Evolutionary conservation across 345 rosid genomes (phyloP), one percentile per base, ranked within the genome.

Genomic region (Lepidium sativum): DNA sequence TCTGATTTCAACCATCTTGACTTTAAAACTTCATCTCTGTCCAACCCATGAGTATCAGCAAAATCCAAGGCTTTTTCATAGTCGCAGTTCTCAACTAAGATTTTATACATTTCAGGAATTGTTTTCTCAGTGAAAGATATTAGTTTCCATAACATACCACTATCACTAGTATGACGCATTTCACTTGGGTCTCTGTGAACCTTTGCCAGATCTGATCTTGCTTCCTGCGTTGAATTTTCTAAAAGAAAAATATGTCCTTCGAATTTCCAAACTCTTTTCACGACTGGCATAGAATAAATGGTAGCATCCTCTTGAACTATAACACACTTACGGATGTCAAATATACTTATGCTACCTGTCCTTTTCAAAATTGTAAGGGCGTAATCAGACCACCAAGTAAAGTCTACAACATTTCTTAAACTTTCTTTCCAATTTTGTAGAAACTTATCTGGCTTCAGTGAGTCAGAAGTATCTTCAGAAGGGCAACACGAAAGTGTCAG

Each of bases 331-430:
- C 53, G 64, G 52, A 82, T 59, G 81, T 90, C 87, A 54, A 80
- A 45, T 85, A 86, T 82, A 57, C 79, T 67, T 51, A 90, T 29
- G 29, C 39, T 60, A 42, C 95, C 95, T 13, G 78, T 73, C 57
- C 68, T 73, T 75, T 79, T 90, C 51, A 79, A 81, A 67, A 90
- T 52, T 69, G 87, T 57, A 70, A 94, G 69, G 68, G 85, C 54
- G 16, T 82, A 83, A 58, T 86, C 92, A 63, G 92, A 87, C 97
- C 97, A 94, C 99, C 97, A 94, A 50, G 97, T 80, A 56, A 94
- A 87, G 74, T 94, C 99, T 42, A 70, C 71, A 47, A 78, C 67
- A 68, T 78, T 83, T 51, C 63, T 67, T 37, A 83, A 74, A 70
- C 64, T 49, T 31, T 81, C 84, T 65, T 54, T 54, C 16, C 10